A percentile compares a stretch with the other conserved stretches of the same genome.
Conservation (phyloP, 345 rosid genomes). For the Passiflora organensis region DNA sequence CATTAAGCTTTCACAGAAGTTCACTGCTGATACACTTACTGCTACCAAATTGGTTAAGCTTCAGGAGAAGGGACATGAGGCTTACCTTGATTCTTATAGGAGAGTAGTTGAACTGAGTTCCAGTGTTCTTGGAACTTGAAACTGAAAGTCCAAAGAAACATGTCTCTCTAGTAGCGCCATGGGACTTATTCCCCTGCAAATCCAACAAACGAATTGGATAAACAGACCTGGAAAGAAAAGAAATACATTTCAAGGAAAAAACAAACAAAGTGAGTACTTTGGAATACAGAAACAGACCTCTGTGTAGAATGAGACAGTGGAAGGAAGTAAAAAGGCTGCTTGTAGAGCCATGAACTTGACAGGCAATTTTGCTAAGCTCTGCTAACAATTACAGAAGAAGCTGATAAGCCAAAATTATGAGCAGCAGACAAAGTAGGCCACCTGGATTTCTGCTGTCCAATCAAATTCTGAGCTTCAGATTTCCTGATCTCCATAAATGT, state of each 20-base stretch:
- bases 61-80: neutral
- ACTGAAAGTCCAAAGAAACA: slow-evolving; percentile 63
- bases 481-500: too few species aligned
- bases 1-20: too few species aligned
- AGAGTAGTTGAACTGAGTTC: slow-evolving; percentile 42
- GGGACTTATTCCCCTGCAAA: slow-evolving; percentile 52
- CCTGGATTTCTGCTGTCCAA: slow-evolving; percentile 36
- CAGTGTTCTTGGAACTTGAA: slow-evolving; percentile 37
- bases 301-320: slow-evolving; percentile 43
- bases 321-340: slow-evolving; percentile 64
- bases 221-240: neutral
- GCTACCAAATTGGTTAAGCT: too few species aligned
- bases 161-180: slow-evolving; percentile 55
- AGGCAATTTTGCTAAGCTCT: too few species aligned
- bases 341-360: slow-evolving; percentile 52
- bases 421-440: slow-evolving; percentile 13
- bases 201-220: neutral
- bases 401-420: neutral
- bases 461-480: slow-evolving; percentile 40
- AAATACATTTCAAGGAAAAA: neutral
- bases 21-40: too few species aligned
- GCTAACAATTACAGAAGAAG: neutral
- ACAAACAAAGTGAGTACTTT: slow-evolving; percentile 1
- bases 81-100: slow-evolving; percentile 52
- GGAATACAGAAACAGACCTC: slow-evolving; percentile 36